These are phyloP conservation scores for Kwoniella mangroviensis DNA, from an alignment of 768 basidiomycete species.

Conservation along the genomic window DNA sequence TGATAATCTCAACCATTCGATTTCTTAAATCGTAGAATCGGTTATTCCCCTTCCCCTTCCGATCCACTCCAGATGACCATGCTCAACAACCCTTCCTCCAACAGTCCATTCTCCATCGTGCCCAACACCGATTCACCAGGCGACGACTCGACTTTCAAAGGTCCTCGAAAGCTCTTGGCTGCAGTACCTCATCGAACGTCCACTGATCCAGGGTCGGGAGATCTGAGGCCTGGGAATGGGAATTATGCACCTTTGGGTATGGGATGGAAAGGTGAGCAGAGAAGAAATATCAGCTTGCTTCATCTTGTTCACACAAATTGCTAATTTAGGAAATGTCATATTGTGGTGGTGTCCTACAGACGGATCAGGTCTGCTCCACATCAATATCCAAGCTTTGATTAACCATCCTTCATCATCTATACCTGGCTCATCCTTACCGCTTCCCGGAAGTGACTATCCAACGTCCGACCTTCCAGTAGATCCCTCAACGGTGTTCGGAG, in stretches of 20 bases:
- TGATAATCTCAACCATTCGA: neutral
- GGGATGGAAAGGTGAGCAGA: conserved; percentile 25
- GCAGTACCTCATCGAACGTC: conserved; percentile 16
- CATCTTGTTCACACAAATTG: no score
- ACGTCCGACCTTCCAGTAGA: neutral
- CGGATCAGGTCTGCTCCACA: conserved; percentile 14
- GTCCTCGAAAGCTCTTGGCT: conserved; percentile 15
- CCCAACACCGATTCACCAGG: neutral
- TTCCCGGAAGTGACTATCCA: neutral
- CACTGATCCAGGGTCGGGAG: neutral
- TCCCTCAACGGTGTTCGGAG: conserved; percentile 1
- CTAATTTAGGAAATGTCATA: no score
- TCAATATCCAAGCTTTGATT: conserved; percentile 10
- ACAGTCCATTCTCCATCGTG: conserved; percentile 11
- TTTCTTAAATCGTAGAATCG: neutral
- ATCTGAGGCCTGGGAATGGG: conserved; percentile 12
- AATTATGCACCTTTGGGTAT: conserved; percentile 26
- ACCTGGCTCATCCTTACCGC: neutral
- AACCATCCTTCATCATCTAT: neutral
- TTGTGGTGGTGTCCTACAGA: no score
- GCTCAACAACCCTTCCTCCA: conserved; percentile 13
- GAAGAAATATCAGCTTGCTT: no score
- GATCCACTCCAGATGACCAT: conserved; percentile 8
- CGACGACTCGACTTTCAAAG: conserved; percentile 16
- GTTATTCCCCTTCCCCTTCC: neutral